A percentile compares a stretch with the other conserved stretches of the same genome.
These are phyloP conservation scores for Hypholoma fasciculare DNA, from an alignment of 768 basidiomycete species.

Conservation along the genomic window DNA sequence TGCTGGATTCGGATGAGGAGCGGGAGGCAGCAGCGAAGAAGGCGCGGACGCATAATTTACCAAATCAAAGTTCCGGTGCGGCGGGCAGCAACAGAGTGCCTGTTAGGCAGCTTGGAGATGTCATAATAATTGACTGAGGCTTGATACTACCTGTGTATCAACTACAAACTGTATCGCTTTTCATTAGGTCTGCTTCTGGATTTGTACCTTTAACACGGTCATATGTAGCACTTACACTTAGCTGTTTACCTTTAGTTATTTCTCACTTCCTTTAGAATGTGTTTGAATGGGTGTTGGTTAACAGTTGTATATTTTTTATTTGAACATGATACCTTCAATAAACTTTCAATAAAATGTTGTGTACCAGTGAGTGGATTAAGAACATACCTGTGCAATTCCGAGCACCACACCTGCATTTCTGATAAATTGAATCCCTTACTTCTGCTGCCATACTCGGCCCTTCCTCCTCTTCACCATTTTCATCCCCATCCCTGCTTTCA, in stretches of 20 bases:
- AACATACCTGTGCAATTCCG: conserved; percentile 47
- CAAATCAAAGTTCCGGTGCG: conserved; percentile 9
- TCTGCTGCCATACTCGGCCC: not conserved
- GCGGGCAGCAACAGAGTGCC: conserved; percentile 16
- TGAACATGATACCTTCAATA: conserved; percentile 3
- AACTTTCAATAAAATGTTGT: no score
- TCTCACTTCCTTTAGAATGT: no score
- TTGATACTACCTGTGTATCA: not conserved
- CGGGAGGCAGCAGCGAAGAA: conserved; percentile 23
- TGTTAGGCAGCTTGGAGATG: conserved; percentile 30
- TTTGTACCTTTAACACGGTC: not conserved
- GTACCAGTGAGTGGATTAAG: not conserved
- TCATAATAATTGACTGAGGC: conserved; percentile 27
- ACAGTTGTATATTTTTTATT: not conserved
- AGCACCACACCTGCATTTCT: conserved; percentile 20
- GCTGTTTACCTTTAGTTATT: no score
- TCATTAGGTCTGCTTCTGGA: not conserved
- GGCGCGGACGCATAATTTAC: conserved; percentile 17
- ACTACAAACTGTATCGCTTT: not conserved
- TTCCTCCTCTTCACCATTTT: conserved; percentile 32
- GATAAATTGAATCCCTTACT: conserved; percentile 14
- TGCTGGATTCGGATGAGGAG: conserved; percentile 35
- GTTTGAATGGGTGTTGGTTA: not conserved
- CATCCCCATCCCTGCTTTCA: conserved; percentile 41
- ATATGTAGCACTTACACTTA: not conserved